Percentiles rank a stretch among this genome's conserved stretches.
Conservation (phyloP, 306 rosid species). For the Prunus dulcis region DNA sequence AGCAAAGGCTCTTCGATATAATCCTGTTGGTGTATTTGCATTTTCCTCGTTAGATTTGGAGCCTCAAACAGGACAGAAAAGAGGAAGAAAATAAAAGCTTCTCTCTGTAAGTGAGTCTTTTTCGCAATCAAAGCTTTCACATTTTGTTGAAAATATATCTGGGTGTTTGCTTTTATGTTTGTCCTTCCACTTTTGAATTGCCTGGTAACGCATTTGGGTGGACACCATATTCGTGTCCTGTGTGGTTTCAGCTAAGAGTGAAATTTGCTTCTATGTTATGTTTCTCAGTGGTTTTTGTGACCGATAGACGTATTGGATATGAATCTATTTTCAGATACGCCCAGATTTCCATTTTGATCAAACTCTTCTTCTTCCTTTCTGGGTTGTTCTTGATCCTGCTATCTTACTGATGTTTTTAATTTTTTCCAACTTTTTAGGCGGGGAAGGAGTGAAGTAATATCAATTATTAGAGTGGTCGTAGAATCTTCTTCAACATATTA, state of each 20-base stretch:
- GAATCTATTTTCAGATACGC: not conserved
- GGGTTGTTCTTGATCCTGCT: not conserved
- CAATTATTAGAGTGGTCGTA: not conserved
- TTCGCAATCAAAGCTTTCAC: not conserved
- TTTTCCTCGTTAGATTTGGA: not conserved
- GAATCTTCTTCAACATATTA: not conserved
- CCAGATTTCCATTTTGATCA: not conserved
- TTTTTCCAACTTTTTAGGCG: not conserved
- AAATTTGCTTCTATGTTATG: not conserved
- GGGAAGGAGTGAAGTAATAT: not conserved
- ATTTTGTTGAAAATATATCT: not conserved
- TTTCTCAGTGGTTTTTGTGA: not conserved
- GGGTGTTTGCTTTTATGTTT: not conserved
- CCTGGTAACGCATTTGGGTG: not conserved
- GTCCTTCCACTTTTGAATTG: not conserved
- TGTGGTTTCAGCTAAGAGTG: not conserved
- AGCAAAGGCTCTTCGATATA: not conserved
- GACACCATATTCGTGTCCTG: too few species aligned
- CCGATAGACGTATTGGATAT: not conserved
- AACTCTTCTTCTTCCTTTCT: not conserved
- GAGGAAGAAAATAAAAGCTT: not conserved
- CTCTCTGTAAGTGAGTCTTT: not conserved
- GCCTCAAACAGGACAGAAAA: not conserved
- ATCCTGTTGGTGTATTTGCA: not conserved
- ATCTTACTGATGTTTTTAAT: not conserved